A percentile compares a stretch with the other conserved stretches of the same genome.
Conservation (phyloP, 768 basidiomycete genomes). For the Phylloporus sp. region DNA sequence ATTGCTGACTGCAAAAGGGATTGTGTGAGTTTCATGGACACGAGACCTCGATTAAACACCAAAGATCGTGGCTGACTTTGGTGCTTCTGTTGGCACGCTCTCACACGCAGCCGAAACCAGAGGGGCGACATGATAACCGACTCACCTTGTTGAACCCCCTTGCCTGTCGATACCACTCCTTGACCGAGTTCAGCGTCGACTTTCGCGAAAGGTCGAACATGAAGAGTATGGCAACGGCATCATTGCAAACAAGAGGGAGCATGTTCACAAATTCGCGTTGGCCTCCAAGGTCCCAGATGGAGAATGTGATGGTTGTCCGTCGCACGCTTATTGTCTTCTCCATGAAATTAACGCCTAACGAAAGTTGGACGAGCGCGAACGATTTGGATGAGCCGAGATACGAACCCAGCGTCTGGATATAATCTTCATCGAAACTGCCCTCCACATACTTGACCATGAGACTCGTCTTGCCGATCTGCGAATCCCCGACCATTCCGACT, state of each 20-base stretch:
- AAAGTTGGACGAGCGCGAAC: constrained; percentile 7
- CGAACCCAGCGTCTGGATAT: constrained; percentile 97
- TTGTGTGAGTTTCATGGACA: constrained; percentile 14
- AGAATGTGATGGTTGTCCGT: constrained; percentile 98
- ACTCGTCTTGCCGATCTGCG: constrained; percentile 98
- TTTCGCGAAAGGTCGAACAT: constrained; percentile 99
- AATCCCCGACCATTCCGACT: constrained; percentile 99
- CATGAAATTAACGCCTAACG: constrained; percentile 95
- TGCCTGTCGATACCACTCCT: constrained; percentile 99
- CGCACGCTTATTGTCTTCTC: constrained; percentile 99
- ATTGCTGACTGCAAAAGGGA: constrained; percentile 77
- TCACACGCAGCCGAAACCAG: background rate
- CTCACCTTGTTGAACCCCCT: constrained; percentile 97
- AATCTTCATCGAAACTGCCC: constrained; percentile 98
- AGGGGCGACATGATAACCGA: background rate
- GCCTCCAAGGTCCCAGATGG: constrained; percentile 97
- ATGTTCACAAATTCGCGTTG: constrained; percentile 99
- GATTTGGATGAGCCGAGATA: constrained; percentile 4
- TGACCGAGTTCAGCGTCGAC: constrained; percentile 95
- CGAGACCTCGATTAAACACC: constrained; percentile 1
- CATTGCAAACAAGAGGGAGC: constrained; percentile 96
- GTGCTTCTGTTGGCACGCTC: background rate
- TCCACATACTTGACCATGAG: constrained; percentile 99
- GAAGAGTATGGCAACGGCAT: constrained; percentile 99
- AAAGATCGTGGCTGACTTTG: background rate